A percentile compares a stretch with the other conserved stretches of the same genome.
Evolutionary conservation across 1,139 yeast species (phyloP).

Genomic region (Kurtzmaniella quercitrusa): DNA sequence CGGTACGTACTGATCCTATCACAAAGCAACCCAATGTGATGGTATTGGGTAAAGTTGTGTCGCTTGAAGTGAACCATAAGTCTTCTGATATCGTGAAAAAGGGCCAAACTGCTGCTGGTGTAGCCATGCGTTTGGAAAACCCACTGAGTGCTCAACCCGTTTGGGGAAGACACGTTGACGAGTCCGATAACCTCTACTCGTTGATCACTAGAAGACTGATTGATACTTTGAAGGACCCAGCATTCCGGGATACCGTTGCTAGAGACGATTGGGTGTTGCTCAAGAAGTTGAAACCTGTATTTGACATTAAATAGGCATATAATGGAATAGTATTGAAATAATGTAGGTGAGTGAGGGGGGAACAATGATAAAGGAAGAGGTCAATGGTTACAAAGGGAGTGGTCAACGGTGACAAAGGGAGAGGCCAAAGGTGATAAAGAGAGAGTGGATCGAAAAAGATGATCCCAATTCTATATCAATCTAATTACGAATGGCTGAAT

Average conservation of each 20-base stretch:
- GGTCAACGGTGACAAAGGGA: too few species aligned
- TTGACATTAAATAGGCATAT: slow-evolving; percentile 59
- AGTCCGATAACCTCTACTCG: slow-evolving; percentile 83
- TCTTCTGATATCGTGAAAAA: slow-evolving; percentile 75
- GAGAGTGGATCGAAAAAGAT: background rate
- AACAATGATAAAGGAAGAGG: background rate
- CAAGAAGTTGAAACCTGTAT: slow-evolving; percentile 81
- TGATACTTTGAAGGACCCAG: slow-evolving; percentile 97
- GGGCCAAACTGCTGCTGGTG: slow-evolving; percentile 97
- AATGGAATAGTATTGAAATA: background rate
- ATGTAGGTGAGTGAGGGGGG: too few species aligned
- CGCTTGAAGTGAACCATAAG: slow-evolving; percentile 93
- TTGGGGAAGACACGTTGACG: slow-evolving; percentile 99
- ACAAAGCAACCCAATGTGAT: slow-evolving; percentile 73
- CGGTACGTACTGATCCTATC: slow-evolving; percentile 82
- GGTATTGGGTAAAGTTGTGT: slow-evolving; percentile 78
- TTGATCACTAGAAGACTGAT: slow-evolving; percentile 83
- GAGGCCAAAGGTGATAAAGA: too few species aligned
- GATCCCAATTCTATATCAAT: background rate
- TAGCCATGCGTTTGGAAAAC: slow-evolving; percentile 94
- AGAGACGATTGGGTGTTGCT: slow-evolving; percentile 94
- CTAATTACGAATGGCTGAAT: background rate
- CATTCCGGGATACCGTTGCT: slow-evolving; percentile 89
- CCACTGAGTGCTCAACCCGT: slow-evolving; percentile 91
- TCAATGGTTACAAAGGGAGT: too few species aligned